Conservation (phyloP, 2,329 filamentous ascomycete species). For the Pestalotiopsis sp. region DNA sequence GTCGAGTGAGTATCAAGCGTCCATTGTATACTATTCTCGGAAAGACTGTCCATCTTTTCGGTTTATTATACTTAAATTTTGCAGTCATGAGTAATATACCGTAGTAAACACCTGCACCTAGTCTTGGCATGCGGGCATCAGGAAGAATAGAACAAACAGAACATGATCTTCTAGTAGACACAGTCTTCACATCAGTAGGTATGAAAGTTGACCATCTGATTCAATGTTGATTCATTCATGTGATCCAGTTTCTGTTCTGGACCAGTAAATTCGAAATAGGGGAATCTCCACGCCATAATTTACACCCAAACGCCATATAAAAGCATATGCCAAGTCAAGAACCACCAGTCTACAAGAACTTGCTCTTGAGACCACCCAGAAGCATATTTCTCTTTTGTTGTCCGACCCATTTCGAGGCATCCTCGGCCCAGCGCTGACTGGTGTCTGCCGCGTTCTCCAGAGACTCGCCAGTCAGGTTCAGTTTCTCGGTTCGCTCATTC, state of each 20-base stretch:
- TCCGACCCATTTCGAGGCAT: conserved; percentile 83
- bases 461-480: conserved; percentile 80
- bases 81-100: too few relatives aligned
- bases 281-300: background rate
- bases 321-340: background rate
- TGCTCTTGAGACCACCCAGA: conserved; percentile 68
- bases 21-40: too few relatives aligned
- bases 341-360: conserved; percentile 45
- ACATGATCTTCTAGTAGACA: too few relatives aligned
- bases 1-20: too few relatives aligned
- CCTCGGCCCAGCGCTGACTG: conserved; percentile 82
- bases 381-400: conserved; percentile 88
- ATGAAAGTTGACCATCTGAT: background rate
- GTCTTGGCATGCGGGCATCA: too few relatives aligned
- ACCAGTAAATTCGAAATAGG: background rate
- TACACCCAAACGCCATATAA: background rate
- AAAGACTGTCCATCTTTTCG: too few relatives aligned
- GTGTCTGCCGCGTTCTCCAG: conserved; percentile 83
- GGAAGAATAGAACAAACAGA: too few relatives aligned
- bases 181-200: background rate
- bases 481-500: conserved; percentile 86
- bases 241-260: background rate
- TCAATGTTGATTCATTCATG: background rate
- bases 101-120: too few relatives aligned
- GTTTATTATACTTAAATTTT: too few relatives aligned